Evolutionary conservation across 495 filamentous ascomycete species (phyloP), one percentile per base, ranked within the genome.

Genomic region (Xylaria bambusicola): DNA sequence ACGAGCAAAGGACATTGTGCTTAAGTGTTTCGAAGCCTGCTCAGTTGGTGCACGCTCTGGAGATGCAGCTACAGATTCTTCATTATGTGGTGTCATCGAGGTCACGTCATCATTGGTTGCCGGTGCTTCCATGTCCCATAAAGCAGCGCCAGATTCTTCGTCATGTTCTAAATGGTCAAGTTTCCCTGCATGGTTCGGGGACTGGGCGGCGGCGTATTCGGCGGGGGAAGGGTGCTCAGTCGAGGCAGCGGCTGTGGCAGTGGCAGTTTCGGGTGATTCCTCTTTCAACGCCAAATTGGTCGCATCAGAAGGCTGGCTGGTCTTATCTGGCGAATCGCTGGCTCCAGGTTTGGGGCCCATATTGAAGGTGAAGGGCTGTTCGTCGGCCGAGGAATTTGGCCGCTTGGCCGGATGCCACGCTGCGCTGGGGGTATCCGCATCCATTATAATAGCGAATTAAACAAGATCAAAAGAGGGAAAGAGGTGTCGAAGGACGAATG

Each of bases 331-430:
- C 15, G 52, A 20, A 17, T 53, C 48, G 36, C 58, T 46, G 47
- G 24, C 41, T 31, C 48, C 48, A 65, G 49, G 33, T 62, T 8
- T 42, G 50, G 56, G 18, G 52, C 62, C 10, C 52, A 41, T 24
- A 6, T 26, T 26, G 61, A 50, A 38, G 49, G 51, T 26, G 61
- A 50, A 38, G 49, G 51, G 35, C 6, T 31, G 51, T 57, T 62
- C 56, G 59, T 73, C 63, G 46, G 63, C 66, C 61, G 59, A 60
- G 54, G 72, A 72, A 58, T 82, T 74, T 56, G 81, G 81, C 80
- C 78, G 81, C 66, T 78, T 71, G 23, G 81, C 81, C 58, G 81
- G 81, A 69, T 84, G 72, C 81, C 81, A 84, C 56, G 79, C 76
- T 59, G 78, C 70, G 60, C 61, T 75, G 52, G 73, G 70, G 54